Conservation (phyloP, 2,329 filamentous ascomycete genomes). For the Monosporascus sp. region DNA sequence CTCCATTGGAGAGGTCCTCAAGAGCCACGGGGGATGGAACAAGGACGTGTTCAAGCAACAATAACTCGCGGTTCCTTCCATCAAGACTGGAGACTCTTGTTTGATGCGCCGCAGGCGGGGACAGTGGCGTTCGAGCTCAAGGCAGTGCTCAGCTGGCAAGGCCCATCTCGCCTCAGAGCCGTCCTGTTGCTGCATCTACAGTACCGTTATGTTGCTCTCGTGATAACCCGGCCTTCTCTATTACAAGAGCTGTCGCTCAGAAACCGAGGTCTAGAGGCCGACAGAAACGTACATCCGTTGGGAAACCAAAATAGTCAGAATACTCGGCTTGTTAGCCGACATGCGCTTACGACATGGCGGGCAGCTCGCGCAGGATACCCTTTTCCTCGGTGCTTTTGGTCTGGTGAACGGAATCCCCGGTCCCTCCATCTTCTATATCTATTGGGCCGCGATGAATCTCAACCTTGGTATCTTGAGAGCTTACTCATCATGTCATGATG, state of each 20-base stretch:
- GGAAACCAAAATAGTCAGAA: background rate
- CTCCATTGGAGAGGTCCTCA: conserved; percentile 14
- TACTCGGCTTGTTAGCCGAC: conserved; percentile 6
- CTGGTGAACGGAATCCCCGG: conserved; percentile 29
- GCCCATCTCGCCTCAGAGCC: conserved; percentile 22
- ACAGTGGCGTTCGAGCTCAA: conserved; percentile 23
- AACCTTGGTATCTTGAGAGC: conserved; percentile 16
- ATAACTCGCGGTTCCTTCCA: conserved; percentile 16
- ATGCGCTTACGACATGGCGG: conserved; percentile 26
- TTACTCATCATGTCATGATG: conserved; percentile 6
- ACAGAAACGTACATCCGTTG: background rate
- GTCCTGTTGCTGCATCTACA: conserved; percentile 26
- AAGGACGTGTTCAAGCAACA: conserved; percentile 12
- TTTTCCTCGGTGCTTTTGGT: conserved; percentile 27
- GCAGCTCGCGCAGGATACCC: conserved; percentile 25
- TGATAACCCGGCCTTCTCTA: conserved; percentile 26
- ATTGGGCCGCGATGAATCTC: conserved; percentile 28
- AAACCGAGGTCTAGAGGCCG: background rate
- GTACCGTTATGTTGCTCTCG: conserved; percentile 27
- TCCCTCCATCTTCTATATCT: conserved; percentile 31
- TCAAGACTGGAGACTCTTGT: conserved; percentile 10
- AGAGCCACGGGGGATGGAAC: conserved; percentile 20
- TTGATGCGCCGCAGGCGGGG: conserved; percentile 3
- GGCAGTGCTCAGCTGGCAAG: conserved; percentile 21
- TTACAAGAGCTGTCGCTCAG: conserved; percentile 11